Evolutionary conservation across 345 rosid genomes (phyloP).

Genomic region (Brassica nigra): DNA sequence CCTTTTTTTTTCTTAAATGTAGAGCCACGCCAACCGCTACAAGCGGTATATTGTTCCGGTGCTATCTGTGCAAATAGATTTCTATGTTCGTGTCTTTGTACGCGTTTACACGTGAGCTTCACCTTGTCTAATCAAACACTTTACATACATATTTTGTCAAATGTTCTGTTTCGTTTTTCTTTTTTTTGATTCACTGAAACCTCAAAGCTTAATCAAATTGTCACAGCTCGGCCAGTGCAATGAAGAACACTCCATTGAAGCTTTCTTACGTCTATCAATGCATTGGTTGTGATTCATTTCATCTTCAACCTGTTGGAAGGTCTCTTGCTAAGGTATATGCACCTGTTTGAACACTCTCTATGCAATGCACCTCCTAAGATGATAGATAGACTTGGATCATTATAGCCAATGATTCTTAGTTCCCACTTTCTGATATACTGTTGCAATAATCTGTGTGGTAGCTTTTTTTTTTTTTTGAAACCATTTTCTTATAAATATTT

Average conservation of each 20-base stretch:
- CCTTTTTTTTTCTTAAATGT: slow-evolving; percentile 24
- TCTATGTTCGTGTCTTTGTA: slow-evolving; percentile 92
- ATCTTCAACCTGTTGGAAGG: slow-evolving; percentile 90
- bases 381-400: not conserved
- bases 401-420: slow-evolving; percentile 17
- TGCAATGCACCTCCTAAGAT: not conserved
- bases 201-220: slow-evolving; percentile 30
- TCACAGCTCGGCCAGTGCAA: slow-evolving; percentile 91
- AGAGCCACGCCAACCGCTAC: slow-evolving; percentile 99
- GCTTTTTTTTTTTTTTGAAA: not conserved
- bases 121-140: slow-evolving; percentile 19
- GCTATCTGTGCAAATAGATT: slow-evolving; percentile 89
- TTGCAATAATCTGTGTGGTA: not conserved
- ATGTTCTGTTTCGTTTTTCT: not conserved
- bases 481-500: not conserved
- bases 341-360: not conserved
- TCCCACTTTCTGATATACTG: not conserved
- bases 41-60: slow-evolving; percentile 94
- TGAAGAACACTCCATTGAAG: slow-evolving; percentile 98
- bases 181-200: slow-evolving; percentile 20
- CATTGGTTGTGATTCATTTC: slow-evolving; percentile 95
- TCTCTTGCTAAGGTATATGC: slow-evolving; percentile 74
- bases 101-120: slow-evolving; percentile 81
- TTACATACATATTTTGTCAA: not conserved
- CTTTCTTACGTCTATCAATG: slow-evolving; percentile 95